Evolutionary conservation across 116 monocot species (phyloP), one percentile per base, ranked within the genome.

Genomic region (Posidonia oceanica): DNA sequence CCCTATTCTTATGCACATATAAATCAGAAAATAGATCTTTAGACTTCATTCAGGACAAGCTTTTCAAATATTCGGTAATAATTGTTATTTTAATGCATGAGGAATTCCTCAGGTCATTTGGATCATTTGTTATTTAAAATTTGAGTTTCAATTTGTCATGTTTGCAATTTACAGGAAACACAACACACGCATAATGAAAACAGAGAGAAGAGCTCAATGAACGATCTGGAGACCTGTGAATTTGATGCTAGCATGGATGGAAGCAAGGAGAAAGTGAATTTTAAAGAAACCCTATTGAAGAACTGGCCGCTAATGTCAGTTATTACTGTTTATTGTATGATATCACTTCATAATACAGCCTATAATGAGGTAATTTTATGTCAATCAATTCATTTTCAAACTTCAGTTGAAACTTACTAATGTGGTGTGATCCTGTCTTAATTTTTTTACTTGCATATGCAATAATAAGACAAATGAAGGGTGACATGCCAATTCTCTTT

Each of bases 261-360:
- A 68, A 69, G 54, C 18, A 57, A 68, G 39, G 73, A 72, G 75
- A 61, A 77, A 37, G 18, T 55, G 57, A 52, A 41, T 15, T 61
- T 64, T 20, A 68, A 54, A 38, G 62, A 75, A 75, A 90, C 59
- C 22, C 68, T 90, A 38, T 64, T 86, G 7, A 86, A 58, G 54
- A 86, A 90, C 54, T 83, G 89, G 83, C 83, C 86, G 4, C 57
- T 90, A 5, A 90, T 90, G 81, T 81, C 90, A 61, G 75, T 81
- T 14, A 76, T 86, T 52, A 63, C 75, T 56, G 81, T 86, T 1
- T 90, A 90, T 63, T 90, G 86, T 74, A 72, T 86, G 23, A 79
- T 86, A 64, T 90, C 86, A 4, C 77, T 90, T 53, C 79, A 86
- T 76, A 86, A 90, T 69, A 82, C 83, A 73, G 86, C 90, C 16